A percentile compares a stretch with the other conserved stretches of the same genome.
phyloP scores from a whole-genome alignment of 441 rosid genomes.

The Erysimum cheiri region DNA sequence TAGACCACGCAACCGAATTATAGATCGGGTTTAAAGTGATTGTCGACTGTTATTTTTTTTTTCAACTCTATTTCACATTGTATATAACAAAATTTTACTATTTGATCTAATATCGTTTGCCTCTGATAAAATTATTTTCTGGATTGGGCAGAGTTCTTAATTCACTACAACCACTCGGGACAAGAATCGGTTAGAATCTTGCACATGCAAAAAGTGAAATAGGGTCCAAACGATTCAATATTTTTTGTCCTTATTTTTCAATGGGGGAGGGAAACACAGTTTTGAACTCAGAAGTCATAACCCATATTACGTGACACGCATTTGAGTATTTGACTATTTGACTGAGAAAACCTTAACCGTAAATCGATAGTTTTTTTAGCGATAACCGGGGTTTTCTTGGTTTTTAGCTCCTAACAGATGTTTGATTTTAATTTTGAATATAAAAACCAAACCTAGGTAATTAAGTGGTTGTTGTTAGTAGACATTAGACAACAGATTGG shows the following conservation, averaged over 20 bases:
- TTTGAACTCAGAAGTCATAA: slow-evolving; percentile 22
- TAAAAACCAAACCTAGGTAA: background rate
- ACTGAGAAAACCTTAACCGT: background rate
- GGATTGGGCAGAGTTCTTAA: background rate
- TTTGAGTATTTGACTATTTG: slow-evolving; percentile 3
- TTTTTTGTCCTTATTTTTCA: slow-evolving; percentile 29
- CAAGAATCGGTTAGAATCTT: slow-evolving; percentile 24
- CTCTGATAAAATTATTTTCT: no score
- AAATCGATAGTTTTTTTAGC: background rate
- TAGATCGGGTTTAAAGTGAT: no score
- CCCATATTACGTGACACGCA: slow-evolving; percentile 17
- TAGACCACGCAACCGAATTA: no score
- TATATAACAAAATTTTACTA: no score
- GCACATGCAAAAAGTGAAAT: slow-evolving; percentile 36
- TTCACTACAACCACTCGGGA: slow-evolving; percentile 2
- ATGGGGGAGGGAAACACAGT: slow-evolving; percentile 13
- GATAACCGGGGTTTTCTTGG: slow-evolving; percentile 18
- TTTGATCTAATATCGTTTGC: no score
- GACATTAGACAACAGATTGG: background rate
- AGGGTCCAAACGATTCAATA: slow-evolving; percentile 41
- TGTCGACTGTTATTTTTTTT: no score
- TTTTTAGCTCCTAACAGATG: background rate
- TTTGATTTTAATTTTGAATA: background rate
- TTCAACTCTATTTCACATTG: no score
- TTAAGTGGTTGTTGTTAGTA: background rate